These are phyloP conservation scores for Berkeleyomyces rouxiae DNA, from an alignment of 2,329 filamentous ascomycete genomes.

Conservation along the genomic window DNA sequence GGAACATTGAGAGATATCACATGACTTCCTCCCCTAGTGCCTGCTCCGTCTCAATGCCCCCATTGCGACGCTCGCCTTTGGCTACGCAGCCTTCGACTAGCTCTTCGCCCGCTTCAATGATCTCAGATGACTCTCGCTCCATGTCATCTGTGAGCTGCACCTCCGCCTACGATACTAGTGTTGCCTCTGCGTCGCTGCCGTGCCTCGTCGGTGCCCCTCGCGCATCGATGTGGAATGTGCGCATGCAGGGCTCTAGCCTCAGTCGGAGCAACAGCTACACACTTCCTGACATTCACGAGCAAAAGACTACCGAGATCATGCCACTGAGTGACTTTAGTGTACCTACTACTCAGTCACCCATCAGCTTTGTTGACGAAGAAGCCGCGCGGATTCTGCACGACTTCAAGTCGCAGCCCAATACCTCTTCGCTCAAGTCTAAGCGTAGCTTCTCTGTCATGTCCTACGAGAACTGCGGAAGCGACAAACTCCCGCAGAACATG, in stretches of 20 bases:
- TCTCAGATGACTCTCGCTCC: constrained; percentile 44
- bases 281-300: background rate
- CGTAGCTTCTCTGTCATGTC: constrained; percentile 15
- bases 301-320: background rate
- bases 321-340: constrained; percentile 1
- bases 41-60: constrained; percentile 28
- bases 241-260: background rate
- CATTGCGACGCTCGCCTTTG: constrained; percentile 42
- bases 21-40: constrained; percentile 35
- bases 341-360: background rate
- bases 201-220: background rate
- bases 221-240: background rate
- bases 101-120: constrained; percentile 51
- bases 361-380: background rate
- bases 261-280: background rate
- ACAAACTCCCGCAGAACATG: constrained; percentile 44
- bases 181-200: constrained; percentile 34
- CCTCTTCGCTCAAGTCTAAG: background rate
- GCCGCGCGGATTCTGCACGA: constrained; percentile 7
- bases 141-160: constrained; percentile 47
- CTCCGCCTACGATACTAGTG: constrained; percentile 34
- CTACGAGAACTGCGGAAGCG: constrained; percentile 32
- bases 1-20: constrained; percentile 29
- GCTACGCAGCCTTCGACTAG: constrained; percentile 45
- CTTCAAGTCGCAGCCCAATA: constrained; percentile 1